Base-by-base conservation (phyloP, 768 basidiomycete species). In the Phylloporus scabripes region DNA sequence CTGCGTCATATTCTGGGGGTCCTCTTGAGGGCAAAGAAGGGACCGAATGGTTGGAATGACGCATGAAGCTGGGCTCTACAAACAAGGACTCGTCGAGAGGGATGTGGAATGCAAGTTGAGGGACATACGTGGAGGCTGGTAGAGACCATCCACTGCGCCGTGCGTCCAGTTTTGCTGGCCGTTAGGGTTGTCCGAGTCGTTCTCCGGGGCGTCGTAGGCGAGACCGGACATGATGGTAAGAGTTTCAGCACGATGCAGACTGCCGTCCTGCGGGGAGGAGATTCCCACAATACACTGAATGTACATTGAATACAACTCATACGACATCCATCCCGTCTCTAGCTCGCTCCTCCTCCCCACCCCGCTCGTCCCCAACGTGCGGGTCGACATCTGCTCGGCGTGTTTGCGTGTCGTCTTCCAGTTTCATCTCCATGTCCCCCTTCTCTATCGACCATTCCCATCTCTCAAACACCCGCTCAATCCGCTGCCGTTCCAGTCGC, bases 401-500 rank as follows among this genome's bases (percentile, higher is more conserved):
- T 5, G n/a, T n/a, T 5, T 34, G 5, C 20, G 54, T 12, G 9
- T 42, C 55, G 8, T 55, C 67, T 18, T 58, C 56, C 33, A 54
- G 20, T 46, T 61, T 65, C 67, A 69, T 67, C 48, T 67, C 67
- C 9, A 59, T 53, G n/a, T 69, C 65, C 42, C 24, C 29, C 29
- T 12, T 31, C 29, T 2, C 52, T 28, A 38, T 42, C 10, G 63
- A 48, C 85, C 85, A 87, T 15, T 60, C 71, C 85, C 85, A 89
- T 44, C 75, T 74, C 67, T 90, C 87, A 37, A 83, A 66, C 21
- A 73, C 68, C 50, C 87, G 77, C 59, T 85, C 82, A 54, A 87
- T 77, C 42, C 79, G 76, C 55, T 90, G 87, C 54, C 87, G 72
- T 60, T 89, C 87, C 36, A 88, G 37, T 18, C 83, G 80, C 24